Conservation (phyloP, 257 asterid species). For the Perilla frutescens region DNA sequence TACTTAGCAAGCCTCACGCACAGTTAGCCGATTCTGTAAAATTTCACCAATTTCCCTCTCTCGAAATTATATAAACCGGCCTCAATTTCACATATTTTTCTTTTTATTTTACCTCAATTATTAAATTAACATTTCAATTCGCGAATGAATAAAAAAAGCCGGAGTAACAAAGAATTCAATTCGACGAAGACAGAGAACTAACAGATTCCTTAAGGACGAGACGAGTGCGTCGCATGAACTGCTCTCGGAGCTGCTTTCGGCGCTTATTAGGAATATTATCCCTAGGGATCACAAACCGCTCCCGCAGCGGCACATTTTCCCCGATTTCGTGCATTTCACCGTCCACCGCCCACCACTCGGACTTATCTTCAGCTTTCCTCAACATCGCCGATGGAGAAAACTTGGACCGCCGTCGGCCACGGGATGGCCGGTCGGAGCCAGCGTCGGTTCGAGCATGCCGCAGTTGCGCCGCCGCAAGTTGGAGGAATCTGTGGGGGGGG, state of each 20-base stretch:
- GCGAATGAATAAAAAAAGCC: neutral
- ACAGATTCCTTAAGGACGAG: constrained; percentile 93
- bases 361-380: constrained; percentile 62
- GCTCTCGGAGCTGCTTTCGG: constrained; percentile 95
- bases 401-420: constrained; percentile 69
- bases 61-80: neutral
- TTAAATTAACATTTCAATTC: neutral
- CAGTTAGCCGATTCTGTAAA: neutral
- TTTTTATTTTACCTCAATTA: neutral
- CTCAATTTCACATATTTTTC: neutral
- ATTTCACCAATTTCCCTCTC: no score
- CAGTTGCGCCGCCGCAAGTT: constrained; percentile 43
- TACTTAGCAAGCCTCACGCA: neutral
- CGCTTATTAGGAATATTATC: constrained; percentile 90
- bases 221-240: constrained; percentile 99
- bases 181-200: constrained; percentile 35
- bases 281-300: constrained; percentile 87
- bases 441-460: constrained; percentile 59
- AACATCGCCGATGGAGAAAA: constrained; percentile 66
- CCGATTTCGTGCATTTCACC: constrained; percentile 99
- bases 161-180: neutral
- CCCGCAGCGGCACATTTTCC: constrained; percentile 83
- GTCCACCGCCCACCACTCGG: constrained; percentile 98
- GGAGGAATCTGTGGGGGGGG: constrained; percentile 36
- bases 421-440: constrained; percentile 51